Percentiles rank a stretch among this genome's conserved stretches.
These are phyloP conservation scores for Vitis vinifera DNA, from an alignment of 164 flowering plant genomes.

Conservation along the genomic window ASM3070453v1 NC_081813.1:1427501-1428000, in stretches of 20 bases:
- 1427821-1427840: slow-evolving; percentile 10
- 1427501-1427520: slow-evolving; percentile 61
- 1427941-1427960: background rate
- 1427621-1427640: slow-evolving; percentile 86
- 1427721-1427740: too few species aligned
- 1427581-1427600: slow-evolving; percentile 89
- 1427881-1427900: slow-evolving; percentile 5
- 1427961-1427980: background rate
- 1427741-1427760: too few species aligned
- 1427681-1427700: slow-evolving; percentile 64
- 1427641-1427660: slow-evolving; percentile 72
- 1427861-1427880: background rate
- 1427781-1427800: slow-evolving; percentile 16
- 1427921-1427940: background rate
- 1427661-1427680: slow-evolving; percentile 89
- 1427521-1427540: slow-evolving; percentile 78
- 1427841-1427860: background rate
- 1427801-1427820: slow-evolving; percentile 3
- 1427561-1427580: slow-evolving; percentile 69
- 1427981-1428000: background rate
- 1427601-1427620: slow-evolving; percentile 93
- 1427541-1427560: slow-evolving; percentile 85
- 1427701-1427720: slow-evolving; percentile 25
- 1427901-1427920: background rate
- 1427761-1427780: slow-evolving; percentile 7